Evolutionary conservation across 1,284 basidiomycete genomes (phyloP), one percentile per base, ranked within the genome.

Genomic region (Meira miltonrushii): DNA sequence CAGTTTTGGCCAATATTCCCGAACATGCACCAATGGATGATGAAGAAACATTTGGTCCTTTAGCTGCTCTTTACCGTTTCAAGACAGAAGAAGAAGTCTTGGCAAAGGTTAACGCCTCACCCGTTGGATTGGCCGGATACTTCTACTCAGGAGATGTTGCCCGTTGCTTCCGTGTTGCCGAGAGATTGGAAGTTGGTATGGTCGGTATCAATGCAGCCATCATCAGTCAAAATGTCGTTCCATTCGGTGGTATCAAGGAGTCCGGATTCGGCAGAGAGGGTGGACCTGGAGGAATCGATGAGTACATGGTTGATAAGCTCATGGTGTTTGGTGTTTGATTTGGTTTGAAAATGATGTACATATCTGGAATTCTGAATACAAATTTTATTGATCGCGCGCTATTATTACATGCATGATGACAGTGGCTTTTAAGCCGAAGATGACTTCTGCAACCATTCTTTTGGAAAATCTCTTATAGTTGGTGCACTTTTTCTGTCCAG

Each of bases 161-260:
- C 7, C 82, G 93, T 33, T 88, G 92, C 59, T 97, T 91, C 90
- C 85, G 94, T 48, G 92, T 99, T n/a, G 91, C 92, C n/a, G 94
- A 96, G 80, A 88, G 85, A 61, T 82, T 98, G 48, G 90, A 99
- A 79, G 90, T 92, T 3, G 95, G 95, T 8, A 97, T 98, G 93
- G 90, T 94, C 28, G 89, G 90, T 43, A 83, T 85, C 58, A 77
- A 78, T 61, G 72, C 73, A 2, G 73, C 71, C 50, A 64, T 74
- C 55, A 68, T 78, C 47, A 71, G 69, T 25, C 73, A 75, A 38
- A 62, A 60, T 50, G 40, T 62, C 12, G 74, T 78, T n/a, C 75
- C 75, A 1, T 98, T 99, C 74, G 95, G 95, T 43, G 95, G 95
- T 81, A 61, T 93, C 51, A 91, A 92, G 80, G 86, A 91, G 81